Base-by-base conservation (phyloP, 768 basidiomycete species). In the Cystofilobasidium macerans region DNA sequence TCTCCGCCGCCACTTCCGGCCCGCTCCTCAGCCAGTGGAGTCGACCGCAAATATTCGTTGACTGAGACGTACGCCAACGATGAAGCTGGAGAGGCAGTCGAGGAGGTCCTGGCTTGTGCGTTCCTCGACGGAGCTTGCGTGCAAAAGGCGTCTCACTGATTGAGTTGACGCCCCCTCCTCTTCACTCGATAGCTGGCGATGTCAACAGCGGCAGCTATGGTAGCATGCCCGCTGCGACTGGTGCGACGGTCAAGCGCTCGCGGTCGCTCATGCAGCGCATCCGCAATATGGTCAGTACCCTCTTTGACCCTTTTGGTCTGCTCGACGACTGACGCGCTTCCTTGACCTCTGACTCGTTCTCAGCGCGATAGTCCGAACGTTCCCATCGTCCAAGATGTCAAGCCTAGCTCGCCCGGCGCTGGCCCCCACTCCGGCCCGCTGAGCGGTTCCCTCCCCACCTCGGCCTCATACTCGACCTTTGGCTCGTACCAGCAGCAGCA, bases 261-360 rank as follows among this genome's bases (percentile, higher is more conserved):
- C 89, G 84, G 76, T 89, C 87, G 18, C 78, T 92, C 69, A 90
- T 91, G 82, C 86, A 90, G 54, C 86, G 89, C 63, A 87, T 92
- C 73, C 84, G 87, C 66, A 87, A 84, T 76, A 89, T 90, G 87
- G 60, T 65, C n/a, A n/a, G 13, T 32, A 30, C 54, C 30, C 22
- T 28, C 42, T 26, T 14, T 20, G 16, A 16, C 24, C 28, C 4
- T 40, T 22, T 32, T 53, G n/a, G n/a, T n/a, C n/a, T n/a, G n/a
- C 30, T 51, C 30, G 24, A 8, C 5, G 28, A 30, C 32, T 7
- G 32, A 6, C 26, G 20, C 4, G 12, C 20, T n/a, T 33, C 24
- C 11, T 40, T 38, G 40, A 28, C 40, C 20, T 32, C 24, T 42
- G 26, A 38, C 28, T 28, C 32, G 6, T 9, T 6, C 28, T 0